A percentile compares a stretch with the other conserved stretches of the same genome.
phyloP scores from a whole-genome alignment of 106 monocot genomes.

The Apostasia shenzhenica region DNA sequence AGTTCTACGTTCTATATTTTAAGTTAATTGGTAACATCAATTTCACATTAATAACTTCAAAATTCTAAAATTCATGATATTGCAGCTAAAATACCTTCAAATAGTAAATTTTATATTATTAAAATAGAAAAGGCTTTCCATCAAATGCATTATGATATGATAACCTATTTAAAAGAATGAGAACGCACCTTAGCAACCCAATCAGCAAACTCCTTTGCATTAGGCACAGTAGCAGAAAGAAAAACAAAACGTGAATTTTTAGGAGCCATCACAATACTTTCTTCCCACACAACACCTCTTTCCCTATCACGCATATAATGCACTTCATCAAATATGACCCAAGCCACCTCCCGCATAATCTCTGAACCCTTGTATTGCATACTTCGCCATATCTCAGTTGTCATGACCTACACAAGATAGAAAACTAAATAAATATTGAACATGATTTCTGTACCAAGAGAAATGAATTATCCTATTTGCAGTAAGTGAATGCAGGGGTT shows the following conservation, averaged over 20 bases:
- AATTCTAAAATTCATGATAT: too few species aligned
- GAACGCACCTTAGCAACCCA: constrained; percentile 91
- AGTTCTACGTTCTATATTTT: too few species aligned
- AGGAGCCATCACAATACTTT: constrained; percentile 98
- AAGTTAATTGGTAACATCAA: too few species aligned
- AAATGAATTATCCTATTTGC: not conserved
- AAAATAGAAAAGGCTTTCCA: not conserved
- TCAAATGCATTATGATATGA: not conserved
- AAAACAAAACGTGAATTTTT: constrained; percentile 89
- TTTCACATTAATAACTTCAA: too few species aligned
- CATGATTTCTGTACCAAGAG: not conserved
- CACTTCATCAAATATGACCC: constrained; percentile 98
- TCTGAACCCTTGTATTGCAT: constrained; percentile 99
- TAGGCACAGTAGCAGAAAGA: constrained; percentile 96
- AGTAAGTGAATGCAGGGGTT: too few species aligned
- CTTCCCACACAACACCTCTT: constrained; percentile 98
- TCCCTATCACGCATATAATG: constrained; percentile 98
- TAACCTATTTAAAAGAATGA: not conserved
- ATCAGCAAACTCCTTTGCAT: constrained; percentile 97
- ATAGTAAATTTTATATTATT: too few species aligned
- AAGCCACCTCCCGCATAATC: constrained; percentile 85
- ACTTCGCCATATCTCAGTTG: constrained; percentile 98
- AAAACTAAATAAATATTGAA: constrained; percentile 1
- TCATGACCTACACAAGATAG: constrained; percentile 64
- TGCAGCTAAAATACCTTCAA: not conserved